Base-by-base conservation (phyloP, 768 basidiomycete species). In the Mycena galopus region DNA sequence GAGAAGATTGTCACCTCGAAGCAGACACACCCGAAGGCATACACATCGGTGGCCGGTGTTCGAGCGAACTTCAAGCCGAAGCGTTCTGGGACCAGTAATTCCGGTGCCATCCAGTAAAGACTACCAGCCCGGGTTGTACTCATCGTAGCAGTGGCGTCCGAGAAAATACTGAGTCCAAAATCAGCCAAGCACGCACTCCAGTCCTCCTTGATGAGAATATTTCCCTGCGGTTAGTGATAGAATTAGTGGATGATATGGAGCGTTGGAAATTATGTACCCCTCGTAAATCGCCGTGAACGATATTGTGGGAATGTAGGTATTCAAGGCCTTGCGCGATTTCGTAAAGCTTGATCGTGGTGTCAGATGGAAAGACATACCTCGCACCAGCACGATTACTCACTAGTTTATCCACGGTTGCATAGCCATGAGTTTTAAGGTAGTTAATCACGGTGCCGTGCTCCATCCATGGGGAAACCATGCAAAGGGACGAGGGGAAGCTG, bases 91-190 rank as follows among this genome's bases (percentile, higher is more conserved):
- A 79, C 71, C 27, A 80, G 73, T 14, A 83, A 75, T 70, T 83
- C 82, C 0, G 82, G 83, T 2, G 83, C 81, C 82, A 81, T 83
- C 81, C 82, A 84, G 23, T 81, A 62, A 11, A 78, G 69, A 19
- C 77, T 77, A 23, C 82, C 82, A 23, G 73, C 78, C 19, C 76
- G 81, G 78, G 19, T 77, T 12, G 81, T 77, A 2, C 77, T 76
- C 77, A 72, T 77, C 10, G 77, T 72, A 2, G 75, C 63, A 1
- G 79, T 81, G n/a, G 75, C 79, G 42, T 82, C 81, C 12, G 77
- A 74, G 53, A 83, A 79, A 16, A 73, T 72, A 16, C 81, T 78
- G 32, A 84, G 67, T 2, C 83, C 83, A 57, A 84, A 84, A 61
- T 84, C 83, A 4, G 82, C 78, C 21, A 84, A 70, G 29, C 79